phyloP scores from a whole-genome alignment of 768 basidiomycete species.

The Termitomyces sp. region DNA sequence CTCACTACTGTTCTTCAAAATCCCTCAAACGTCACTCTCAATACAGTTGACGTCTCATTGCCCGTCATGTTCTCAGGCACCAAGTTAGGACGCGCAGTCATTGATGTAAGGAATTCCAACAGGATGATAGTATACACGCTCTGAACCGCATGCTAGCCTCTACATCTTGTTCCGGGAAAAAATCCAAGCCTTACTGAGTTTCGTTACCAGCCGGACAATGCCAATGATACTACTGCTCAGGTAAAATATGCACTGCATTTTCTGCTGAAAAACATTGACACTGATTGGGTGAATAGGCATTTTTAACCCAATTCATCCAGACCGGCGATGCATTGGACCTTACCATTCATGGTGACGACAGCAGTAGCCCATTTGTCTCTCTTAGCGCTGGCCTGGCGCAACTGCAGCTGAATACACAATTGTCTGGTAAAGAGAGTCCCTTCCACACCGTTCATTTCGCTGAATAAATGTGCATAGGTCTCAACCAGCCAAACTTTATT shows the following conservation, averaged over 20 bases:
- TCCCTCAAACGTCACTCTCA: conserved; percentile 62
- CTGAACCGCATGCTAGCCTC: conserved; percentile 29
- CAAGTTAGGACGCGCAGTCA: conserved; percentile 53
- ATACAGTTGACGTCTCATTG: conserved; percentile 52
- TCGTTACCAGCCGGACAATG: conserved; percentile 59
- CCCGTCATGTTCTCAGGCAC: conserved; percentile 53
- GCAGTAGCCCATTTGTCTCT: conserved; percentile 59
- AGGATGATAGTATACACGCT: not conserved
- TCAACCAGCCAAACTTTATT: conserved; percentile 54
- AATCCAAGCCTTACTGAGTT: conserved; percentile 56
- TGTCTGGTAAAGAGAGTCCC: conserved; percentile 35
- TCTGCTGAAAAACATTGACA: not conserved
- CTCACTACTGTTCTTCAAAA: conserved; percentile 57
- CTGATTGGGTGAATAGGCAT: conserved; percentile 29
- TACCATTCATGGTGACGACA: conserved; percentile 53
- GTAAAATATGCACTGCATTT: conserved; percentile 15
- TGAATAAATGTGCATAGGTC: conserved; percentile 22
- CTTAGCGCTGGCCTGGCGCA: conserved; percentile 51
- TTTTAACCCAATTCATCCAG: conserved; percentile 58
- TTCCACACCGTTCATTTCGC: not conserved
- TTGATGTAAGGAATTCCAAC: conserved; percentile 36
- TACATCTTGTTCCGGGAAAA: conserved; percentile 53
- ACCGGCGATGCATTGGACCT: conserved; percentile 41
- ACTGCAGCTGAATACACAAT: conserved; percentile 42
- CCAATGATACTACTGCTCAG: conserved; percentile 63